Conservation (phyloP, 1,284 basidiomycete genomes). For the Moesziomyces sp. region DNA sequence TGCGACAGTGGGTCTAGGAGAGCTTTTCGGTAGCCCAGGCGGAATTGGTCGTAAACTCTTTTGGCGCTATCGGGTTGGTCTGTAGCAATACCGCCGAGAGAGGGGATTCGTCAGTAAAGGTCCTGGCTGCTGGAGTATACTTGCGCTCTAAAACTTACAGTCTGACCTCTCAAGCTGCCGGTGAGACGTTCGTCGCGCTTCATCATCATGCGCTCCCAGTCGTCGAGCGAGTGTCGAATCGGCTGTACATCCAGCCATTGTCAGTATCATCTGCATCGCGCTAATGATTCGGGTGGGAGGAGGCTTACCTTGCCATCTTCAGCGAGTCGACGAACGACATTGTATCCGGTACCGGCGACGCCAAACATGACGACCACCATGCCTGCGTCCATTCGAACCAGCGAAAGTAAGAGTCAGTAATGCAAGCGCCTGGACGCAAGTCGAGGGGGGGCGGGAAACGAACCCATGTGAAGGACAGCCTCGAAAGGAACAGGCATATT, state of each 20-base stretch:
- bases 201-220: slow-evolving; percentile 68
- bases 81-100: slow-evolving; percentile 3
- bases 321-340: slow-evolving; percentile 54
- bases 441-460: slow-evolving; percentile 1
- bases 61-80: slow-evolving; percentile 60
- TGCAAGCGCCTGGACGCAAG: background rate
- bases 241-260: slow-evolving; percentile 38
- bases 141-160: slow-evolving; percentile 48
- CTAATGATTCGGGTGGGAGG: background rate
- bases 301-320: slow-evolving; percentile 66
- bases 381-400: slow-evolving; percentile 7
- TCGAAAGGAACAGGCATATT: slow-evolving; percentile 68
- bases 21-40: slow-evolving; percentile 62
- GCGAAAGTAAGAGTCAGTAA: no score
- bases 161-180: slow-evolving; percentile 63
- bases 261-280: no score
- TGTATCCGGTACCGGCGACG: slow-evolving; percentile 66
- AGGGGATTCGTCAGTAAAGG: background rate
- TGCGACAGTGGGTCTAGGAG: slow-evolving; percentile 2
- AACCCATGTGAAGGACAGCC: slow-evolving; percentile 66
- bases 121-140: no score
- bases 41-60: slow-evolving; percentile 64
- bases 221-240: slow-evolving; percentile 63
- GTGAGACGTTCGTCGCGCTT: slow-evolving; percentile 65
- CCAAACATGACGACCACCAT: slow-evolving; percentile 67